These are phyloP conservation scores for Phlegmacium glaucopus DNA, from an alignment of 768 basidiomycete species.

Conservation along the genomic window DNA sequence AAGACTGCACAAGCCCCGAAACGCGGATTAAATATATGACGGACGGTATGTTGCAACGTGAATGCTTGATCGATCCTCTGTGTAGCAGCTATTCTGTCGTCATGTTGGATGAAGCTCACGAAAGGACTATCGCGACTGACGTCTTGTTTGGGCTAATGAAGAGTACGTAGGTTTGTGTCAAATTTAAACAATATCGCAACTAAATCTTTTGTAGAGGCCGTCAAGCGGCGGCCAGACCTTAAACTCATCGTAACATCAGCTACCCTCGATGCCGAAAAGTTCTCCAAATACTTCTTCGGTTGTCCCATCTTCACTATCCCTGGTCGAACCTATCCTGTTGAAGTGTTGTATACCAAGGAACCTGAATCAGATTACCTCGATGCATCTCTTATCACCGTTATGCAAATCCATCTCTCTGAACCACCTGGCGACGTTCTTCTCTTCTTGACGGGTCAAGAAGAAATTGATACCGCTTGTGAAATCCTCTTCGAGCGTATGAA, in stretches of 20 bases:
- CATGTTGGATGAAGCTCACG: constrained; percentile 99
- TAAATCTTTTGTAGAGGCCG: constrained; percentile 61
- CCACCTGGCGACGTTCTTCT: constrained; percentile 95
- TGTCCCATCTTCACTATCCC: constrained; percentile 99
- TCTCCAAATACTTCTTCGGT: constrained; percentile 98
- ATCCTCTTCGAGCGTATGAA: constrained; percentile 99
- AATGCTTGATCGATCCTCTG: constrained; percentile 94
- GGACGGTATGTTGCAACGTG: constrained; percentile 98
- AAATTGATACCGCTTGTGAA: constrained; percentile 97
- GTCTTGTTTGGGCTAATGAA: constrained; percentile 95
- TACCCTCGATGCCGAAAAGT: constrained; percentile 98
- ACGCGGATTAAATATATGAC: constrained; percentile 99
- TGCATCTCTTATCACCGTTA: constrained; percentile 96
- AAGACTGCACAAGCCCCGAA: constrained; percentile 98
- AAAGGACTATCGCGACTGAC: constrained; percentile 97
- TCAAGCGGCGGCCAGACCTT: constrained; percentile 91
- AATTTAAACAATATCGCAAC: constrained; percentile 12
- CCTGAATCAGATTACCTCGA: constrained; percentile 97
- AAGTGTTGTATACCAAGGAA: constrained; percentile 97
- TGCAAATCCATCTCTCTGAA: constrained; percentile 99
- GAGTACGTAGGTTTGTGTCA: constrained; percentile 43
- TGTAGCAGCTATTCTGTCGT: constrained; percentile 90
- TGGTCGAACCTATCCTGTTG: constrained; percentile 98
- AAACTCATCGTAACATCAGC: constrained; percentile 99
- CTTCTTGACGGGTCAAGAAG: constrained; percentile 98